These are phyloP conservation scores for Suillus sp. DNA, from an alignment of 768 basidiomycete genomes.

Conservation along the genomic window DNA sequence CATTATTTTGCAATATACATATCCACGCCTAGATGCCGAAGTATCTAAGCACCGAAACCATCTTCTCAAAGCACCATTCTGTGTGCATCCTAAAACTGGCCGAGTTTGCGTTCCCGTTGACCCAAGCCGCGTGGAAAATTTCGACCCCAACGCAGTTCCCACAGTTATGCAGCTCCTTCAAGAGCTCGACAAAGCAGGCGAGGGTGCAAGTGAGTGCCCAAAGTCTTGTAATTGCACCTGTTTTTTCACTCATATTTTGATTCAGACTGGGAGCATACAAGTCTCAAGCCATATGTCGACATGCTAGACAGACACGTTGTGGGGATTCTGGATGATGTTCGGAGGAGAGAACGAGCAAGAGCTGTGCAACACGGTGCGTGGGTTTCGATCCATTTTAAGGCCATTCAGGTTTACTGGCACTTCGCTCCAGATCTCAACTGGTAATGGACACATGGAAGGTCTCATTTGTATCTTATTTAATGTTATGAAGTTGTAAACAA, in stretches of 20 bases:
- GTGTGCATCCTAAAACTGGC: slow-evolving; percentile 95
- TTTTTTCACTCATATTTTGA: slow-evolving; percentile 11
- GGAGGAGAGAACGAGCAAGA: slow-evolving; percentile 23
- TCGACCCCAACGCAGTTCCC: slow-evolving; percentile 85
- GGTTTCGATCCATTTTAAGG: not conserved
- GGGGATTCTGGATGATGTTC: slow-evolving; percentile 34
- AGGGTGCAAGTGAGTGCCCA: slow-evolving; percentile 48
- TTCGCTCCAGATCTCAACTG: slow-evolving; percentile 26
- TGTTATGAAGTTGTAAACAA: not conserved
- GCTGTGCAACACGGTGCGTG: slow-evolving; percentile 20
- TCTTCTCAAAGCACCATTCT: slow-evolving; percentile 96
- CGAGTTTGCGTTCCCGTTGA: slow-evolving; percentile 94
- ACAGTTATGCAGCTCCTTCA: slow-evolving; percentile 81
- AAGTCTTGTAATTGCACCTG: not conserved
- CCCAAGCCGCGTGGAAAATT: slow-evolving; percentile 69
- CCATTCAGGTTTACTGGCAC: not conserved
- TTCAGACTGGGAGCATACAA: slow-evolving; percentile 84
- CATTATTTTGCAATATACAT: slow-evolving; percentile 89
- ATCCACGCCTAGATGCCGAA: slow-evolving; percentile 94
- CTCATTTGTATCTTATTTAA: slow-evolving; percentile 2
- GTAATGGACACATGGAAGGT: slow-evolving; percentile 18
- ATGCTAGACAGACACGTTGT: slow-evolving; percentile 76
- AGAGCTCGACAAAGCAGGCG: slow-evolving; percentile 65
- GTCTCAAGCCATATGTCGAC: slow-evolving; percentile 86
- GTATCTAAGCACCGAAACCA: slow-evolving; percentile 98